These are phyloP conservation scores for Labyrinthula sp. DNA, from an alignment of 352 stramenopile species.

Conservation along the genomic window DNA sequence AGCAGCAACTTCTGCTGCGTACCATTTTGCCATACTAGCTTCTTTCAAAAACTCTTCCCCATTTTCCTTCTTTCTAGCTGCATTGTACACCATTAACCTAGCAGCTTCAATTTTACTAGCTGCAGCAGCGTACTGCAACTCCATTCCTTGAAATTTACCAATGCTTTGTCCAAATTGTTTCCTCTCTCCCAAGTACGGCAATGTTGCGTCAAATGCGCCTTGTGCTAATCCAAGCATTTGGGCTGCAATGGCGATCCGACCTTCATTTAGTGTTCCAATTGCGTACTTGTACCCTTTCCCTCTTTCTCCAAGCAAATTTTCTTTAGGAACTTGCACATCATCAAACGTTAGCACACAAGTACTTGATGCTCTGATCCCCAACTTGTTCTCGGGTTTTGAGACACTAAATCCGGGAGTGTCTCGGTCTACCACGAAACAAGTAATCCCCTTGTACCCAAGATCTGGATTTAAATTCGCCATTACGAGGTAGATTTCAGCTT, in stretches of 20 bases:
- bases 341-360: conserved; percentile 80
- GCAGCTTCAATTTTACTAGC: conserved; percentile 74
- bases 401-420: conserved; percentile 68
- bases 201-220: conserved; percentile 72
- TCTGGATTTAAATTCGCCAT: conserved; percentile 76
- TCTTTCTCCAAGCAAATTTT: conserved; percentile 72
- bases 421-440: conserved; percentile 86
- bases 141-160: conserved; percentile 65
- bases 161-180: conserved; percentile 79
- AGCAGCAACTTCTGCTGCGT: conserved; percentile 74
- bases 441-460: conserved; percentile 87
- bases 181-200: conserved; percentile 83
- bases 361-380: conserved; percentile 78
- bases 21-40: conserved; percentile 85
- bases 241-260: conserved; percentile 82
- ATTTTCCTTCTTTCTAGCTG: conserved; percentile 71
- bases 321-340: conserved; percentile 69
- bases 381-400: conserved; percentile 79
- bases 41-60: conserved; percentile 82
- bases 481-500: conserved; percentile 78
- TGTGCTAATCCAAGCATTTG: conserved; percentile 88
- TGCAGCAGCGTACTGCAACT: conserved; percentile 83
- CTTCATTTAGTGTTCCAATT: conserved; percentile 91
- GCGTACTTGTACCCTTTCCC: conserved; percentile 86
- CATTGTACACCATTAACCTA: conserved; percentile 76